Percentiles rank a stretch among this genome's conserved stretches.
phyloP scores from a whole-genome alignment of 768 basidiomycete genomes.

The Ramaria sp. region DNA sequence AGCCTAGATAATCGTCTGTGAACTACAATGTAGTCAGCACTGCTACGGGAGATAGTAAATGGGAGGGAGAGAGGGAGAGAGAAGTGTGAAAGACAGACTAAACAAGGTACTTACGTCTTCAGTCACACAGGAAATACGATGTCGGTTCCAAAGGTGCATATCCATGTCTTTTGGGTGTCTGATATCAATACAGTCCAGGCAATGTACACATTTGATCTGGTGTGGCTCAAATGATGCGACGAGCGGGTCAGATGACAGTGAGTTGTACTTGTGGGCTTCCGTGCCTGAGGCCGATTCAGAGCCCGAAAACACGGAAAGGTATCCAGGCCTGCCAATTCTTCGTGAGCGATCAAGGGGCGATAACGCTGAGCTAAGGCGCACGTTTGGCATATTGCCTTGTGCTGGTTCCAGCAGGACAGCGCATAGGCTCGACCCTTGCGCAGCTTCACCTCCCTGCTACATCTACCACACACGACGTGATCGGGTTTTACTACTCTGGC shows the following conservation, averaged over 20 bases:
- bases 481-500: constrained; percentile 38
- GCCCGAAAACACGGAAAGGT: background rate
- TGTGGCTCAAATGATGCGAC: constrained; percentile 1
- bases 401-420: constrained; percentile 8
- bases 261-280: background rate
- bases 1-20: background rate
- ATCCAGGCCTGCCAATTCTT: background rate
- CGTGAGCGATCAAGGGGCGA: background rate
- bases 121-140: constrained; percentile 1
- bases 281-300: background rate
- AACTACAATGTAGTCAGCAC: background rate
- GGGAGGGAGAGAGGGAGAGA: background rate
- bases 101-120: background rate
- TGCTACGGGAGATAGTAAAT: background rate
- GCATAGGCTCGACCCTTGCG: constrained; percentile 30
- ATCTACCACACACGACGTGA: constrained; percentile 47
- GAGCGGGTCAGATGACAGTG: constrained; percentile 1
- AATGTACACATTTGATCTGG: constrained; percentile 4
- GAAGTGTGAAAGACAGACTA: background rate
- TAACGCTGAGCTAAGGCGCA: background rate
- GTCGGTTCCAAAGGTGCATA: constrained; percentile 1
- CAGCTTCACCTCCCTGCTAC: constrained; percentile 53
- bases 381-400: background rate
- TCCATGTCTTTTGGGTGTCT: background rate
- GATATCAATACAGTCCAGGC: constrained; percentile 6